Evolutionary conservation across 495 filamentous ascomycete genomes (phyloP), one percentile per base, ranked within the genome.

Genomic region (Annulohypoxylon stygium): DNA sequence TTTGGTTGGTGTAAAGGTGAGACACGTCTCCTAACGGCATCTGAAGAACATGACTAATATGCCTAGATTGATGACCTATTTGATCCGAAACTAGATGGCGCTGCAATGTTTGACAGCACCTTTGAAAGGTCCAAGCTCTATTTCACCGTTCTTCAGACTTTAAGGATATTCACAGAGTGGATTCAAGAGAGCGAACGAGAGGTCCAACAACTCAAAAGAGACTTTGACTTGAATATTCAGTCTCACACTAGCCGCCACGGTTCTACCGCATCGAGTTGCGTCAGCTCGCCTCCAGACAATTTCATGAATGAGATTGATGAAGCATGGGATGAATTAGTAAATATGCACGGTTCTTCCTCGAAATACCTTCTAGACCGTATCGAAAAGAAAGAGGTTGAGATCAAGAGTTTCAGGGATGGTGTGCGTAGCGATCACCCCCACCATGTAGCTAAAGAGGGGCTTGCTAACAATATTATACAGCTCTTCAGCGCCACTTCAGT

Each of bases 401-500:
- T 74, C 9, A 74, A 76, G 41, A 72, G 64, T 33, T 68, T 74
- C 8, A 67, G 68, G 23, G 76, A 78, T 36, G 68, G 70, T 4
- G 74, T 78, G 58, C 30, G 76, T 61, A 26, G 63, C 10, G 39
- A 33, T 14, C 41, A 23, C 6, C 30, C 5, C n/a, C 6, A 4
- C 16, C 8, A n/a, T 34, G 50, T 11, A 34, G 36, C 7, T n/a
- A 14, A 30, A 30, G 30, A 30, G 6, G 5, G 43, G 3, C 36
- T 45, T 10, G 48, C 66, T 69, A 61, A 66, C 47, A 55, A n/a
- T 55, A 33, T 18, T 9, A 14, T 23, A 3, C 50, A 78, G 77
- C 59, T 78, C 36, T 74, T 76, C 45, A 76, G 58, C 30, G 88
- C 88, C 4, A 86, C 87, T 8, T 88, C 87, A 58, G 85, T 89